Evolutionary conservation across 2,329 filamentous ascomycete genomes (phyloP).

Genomic region (Akanthomyces muscarius): DNA sequence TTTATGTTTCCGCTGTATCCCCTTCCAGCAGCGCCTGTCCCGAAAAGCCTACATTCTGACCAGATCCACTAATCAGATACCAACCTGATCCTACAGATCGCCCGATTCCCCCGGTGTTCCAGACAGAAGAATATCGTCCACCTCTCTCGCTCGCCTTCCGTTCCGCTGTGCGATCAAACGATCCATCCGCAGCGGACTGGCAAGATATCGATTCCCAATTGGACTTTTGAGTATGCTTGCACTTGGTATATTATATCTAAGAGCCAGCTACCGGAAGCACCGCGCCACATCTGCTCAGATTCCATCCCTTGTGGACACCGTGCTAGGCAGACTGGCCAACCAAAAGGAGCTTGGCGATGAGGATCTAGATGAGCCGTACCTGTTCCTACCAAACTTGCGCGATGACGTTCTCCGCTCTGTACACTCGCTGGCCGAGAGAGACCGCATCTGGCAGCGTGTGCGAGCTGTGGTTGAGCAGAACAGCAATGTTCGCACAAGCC

Average conservation of each 20-base stretch:
- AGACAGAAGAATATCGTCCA: conserved; percentile 67
- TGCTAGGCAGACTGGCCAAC: conserved; percentile 74
- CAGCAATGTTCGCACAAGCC: conserved; percentile 75
- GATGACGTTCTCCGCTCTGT: conserved; percentile 86
- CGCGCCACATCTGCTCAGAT: conserved; percentile 66
- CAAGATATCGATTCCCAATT: conserved; percentile 84
- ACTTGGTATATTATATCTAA: conserved; percentile 57
- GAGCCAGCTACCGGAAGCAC: conserved; percentile 58
- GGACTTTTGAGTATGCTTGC: conserved; percentile 54
- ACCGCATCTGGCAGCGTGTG: conserved; percentile 81
- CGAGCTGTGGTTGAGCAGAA: conserved; percentile 85
- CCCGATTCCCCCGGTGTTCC: conserved; percentile 58
- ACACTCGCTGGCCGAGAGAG: conserved; percentile 70
- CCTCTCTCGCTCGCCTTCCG: conserved; percentile 87
- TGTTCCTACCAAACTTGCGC: conserved; percentile 82
- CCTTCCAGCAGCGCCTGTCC: conserved; percentile 7
- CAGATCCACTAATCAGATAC: conserved; percentile 79
- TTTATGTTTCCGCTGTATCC: conserved; percentile 20
- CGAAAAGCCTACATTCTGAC: conserved; percentile 42
- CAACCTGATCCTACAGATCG: conserved; percentile 68
- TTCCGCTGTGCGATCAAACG: conserved; percentile 76
- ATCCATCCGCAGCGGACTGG: conserved; percentile 74
- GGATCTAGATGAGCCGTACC: conserved; percentile 66
- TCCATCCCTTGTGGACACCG: conserved; percentile 79
- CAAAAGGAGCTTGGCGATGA: conserved; percentile 78